Base-by-base conservation (phyloP, 768 basidiomycete species). In the Tulasnella sp. region DNA sequence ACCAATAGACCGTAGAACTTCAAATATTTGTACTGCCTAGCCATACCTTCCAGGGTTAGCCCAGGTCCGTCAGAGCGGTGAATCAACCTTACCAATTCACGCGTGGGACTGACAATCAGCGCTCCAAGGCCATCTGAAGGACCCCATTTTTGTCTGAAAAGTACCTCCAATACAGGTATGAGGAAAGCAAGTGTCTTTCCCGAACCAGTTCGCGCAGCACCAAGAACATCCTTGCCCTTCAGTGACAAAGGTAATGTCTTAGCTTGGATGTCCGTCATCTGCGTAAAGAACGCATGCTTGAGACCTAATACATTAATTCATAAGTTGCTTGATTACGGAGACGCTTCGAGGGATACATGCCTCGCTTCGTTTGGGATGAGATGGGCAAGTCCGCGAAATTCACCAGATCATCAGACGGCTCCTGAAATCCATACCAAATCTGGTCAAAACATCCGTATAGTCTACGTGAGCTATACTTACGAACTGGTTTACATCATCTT, bases 1-100 rank as follows among this genome's bases (percentile, higher is more conserved):
- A 2, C 95, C 95, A 53, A 98, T 85, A 35, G 85, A 83, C n/a
- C 89, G 78, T 25, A 99, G 65, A 5, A 96, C 91, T 40, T 93
- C 89, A 62, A 98, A 99, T 53, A 96, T 99, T 71, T 99, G 95
- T 15, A 98, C 86, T 1, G 93, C 93, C 89, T 91, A 58, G 0
- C 24, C 13, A 16, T 29, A 37, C 22, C 10, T 35, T n/a, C 29
- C 4, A 51, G 29, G 16, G 13, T 20, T 34, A 48, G 5, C 33
- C 20, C 5, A 16, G 31, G n/a, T 10, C 31, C 16, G 5, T 8
- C 6, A 19, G 4, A 12, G 37, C 16, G 15, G n/a, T 29, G 24
- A 43, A 51, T 3, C 37, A 22, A 48, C 40, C 81, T 43, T 59
- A 90, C 89, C 57, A 96, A 67, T 65, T 98, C 93, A 39, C 92